Evolutionary conservation across 352 stramenopile genomes (phyloP), one percentile per base, ranked within the genome.

Genomic region (Peronospora tabacina): DNA sequence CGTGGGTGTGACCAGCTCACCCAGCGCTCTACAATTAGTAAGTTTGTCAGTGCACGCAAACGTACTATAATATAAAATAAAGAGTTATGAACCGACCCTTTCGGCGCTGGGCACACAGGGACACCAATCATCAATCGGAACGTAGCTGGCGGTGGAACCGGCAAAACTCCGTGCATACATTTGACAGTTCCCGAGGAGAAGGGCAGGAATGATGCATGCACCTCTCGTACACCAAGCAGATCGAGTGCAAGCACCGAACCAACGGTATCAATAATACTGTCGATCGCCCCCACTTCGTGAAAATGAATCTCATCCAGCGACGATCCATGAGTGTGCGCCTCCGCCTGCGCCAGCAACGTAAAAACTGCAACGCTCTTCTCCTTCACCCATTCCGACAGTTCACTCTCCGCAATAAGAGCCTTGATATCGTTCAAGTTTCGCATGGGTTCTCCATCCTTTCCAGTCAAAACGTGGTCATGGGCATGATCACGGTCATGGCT

Each of bases 181-280:
- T 87, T 89, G 32, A 98, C 93, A 0, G 83, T 96, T 7, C 94
- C 93, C 38, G 96, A 93, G 17, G 91, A 95, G 35, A 94, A 95
- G 5, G 87, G 86, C 19, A 95, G 49, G 15, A 81, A 71, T 9
- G 83, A 87, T 44, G 65, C 82, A 56, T 88, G 86, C 24, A 96
- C 86, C 32, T 95, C 62, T 34, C 90, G 76, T 2, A 97, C 87
- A 22, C 80, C 84, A 5, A 98, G 72, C 51, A 97, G 46, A 62
- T 98, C 79, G 19, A 98, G 64, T 1, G 92, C 94, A 8, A 98
- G 57, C 26, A 98, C 75, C 0, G 87, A 95, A 1, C 95, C 95
- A 36, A 98, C 88, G 6, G 94, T 98, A 68, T 98, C 95, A 19
- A 98, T 75, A 64, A 98, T 98, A 52, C 86, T 97, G 75, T 98